phyloP scores from a whole-genome alignment of 768 basidiomycete genomes.

The Sarcodon sp. region DNA sequence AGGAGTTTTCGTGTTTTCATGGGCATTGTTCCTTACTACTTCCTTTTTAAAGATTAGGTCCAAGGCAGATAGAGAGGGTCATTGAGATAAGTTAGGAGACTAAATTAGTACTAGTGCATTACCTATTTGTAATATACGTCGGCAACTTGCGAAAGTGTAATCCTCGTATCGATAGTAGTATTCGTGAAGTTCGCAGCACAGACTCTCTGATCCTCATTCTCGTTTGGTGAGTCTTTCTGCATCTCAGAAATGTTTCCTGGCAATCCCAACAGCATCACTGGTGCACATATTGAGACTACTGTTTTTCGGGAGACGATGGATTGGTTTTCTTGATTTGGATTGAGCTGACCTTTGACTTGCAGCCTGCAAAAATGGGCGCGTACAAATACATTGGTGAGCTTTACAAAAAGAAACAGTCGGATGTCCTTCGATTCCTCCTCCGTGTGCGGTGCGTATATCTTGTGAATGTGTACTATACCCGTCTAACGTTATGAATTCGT shows the following conservation, averaged over 20 bases:
- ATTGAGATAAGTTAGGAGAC: not conserved
- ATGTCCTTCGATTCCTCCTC: constrained; percentile 94
- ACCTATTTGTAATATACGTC: not conserved
- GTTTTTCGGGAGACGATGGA: too few species aligned
- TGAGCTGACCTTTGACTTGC: not conserved
- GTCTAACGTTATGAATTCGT: constrained; percentile 3
- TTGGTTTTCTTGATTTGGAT: too few species aligned
- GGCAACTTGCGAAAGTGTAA: too few species aligned
- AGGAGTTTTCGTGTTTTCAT: constrained; percentile 34
- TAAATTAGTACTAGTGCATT: too few species aligned
- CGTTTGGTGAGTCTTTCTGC: too few species aligned
- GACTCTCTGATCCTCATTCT: too few species aligned
- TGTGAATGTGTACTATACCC: not conserved
- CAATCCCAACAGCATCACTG: too few species aligned
- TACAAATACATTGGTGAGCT: constrained; percentile 96
- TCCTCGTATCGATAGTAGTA: too few species aligned
- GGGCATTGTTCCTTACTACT: constrained; percentile 52
- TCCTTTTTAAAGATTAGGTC: constrained; percentile 45
- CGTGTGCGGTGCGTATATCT: constrained; percentile 67
- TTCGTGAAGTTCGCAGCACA: too few species aligned
- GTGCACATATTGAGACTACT: too few species aligned
- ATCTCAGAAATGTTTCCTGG: too few species aligned
- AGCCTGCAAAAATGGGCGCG: constrained; percentile 67
- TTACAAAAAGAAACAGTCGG: constrained; percentile 97
- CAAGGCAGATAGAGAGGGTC: constrained; percentile 19